These are phyloP conservation scores for Phytophthora pini DNA, from an alignment of 352 stramenopile species.

Conservation along the genomic window DNA sequence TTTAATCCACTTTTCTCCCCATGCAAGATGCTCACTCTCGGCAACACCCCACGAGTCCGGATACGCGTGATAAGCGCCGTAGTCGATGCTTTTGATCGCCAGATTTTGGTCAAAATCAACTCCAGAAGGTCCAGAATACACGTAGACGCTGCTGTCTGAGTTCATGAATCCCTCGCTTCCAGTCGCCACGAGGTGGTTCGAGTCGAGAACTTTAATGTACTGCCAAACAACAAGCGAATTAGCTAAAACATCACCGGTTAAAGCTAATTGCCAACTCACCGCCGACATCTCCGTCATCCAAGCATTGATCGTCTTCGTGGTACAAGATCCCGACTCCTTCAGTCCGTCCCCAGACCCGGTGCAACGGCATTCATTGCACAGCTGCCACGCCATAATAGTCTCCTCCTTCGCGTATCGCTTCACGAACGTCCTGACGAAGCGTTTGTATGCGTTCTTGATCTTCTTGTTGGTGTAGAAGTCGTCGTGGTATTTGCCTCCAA, in stretches of 20 bases:
- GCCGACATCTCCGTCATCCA: conserved; percentile 42
- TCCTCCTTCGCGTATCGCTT: conserved; percentile 23
- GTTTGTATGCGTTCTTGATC: conserved; percentile 35
- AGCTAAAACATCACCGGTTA: neutral
- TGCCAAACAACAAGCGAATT: neutral
- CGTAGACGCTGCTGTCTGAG: conserved; percentile 38
- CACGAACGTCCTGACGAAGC: conserved; percentile 29
- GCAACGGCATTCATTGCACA: conserved; percentile 35
- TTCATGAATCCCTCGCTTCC: conserved; percentile 43
- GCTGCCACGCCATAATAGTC: conserved; percentile 40
- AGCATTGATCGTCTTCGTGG: conserved; percentile 8
- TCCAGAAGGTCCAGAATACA: conserved; percentile 37
- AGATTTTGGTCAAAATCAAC: conserved; percentile 40
- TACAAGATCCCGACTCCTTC: conserved; percentile 27
- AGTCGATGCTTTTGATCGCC: conserved; percentile 35
- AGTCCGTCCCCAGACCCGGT: conserved; percentile 24
- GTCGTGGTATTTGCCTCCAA: conserved; percentile 35
- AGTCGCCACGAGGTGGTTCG: conserved; percentile 34
- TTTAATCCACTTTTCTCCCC: conserved; percentile 36
- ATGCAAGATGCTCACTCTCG: conserved; percentile 21
- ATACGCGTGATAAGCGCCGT: conserved; percentile 38
- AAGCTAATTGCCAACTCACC: conserved; percentile 8
- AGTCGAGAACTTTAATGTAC: conserved; percentile 40
- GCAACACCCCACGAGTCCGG: conserved; percentile 37
- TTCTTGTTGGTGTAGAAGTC: conserved; percentile 36